Conservation (phyloP, 352 stramenopile species). For the Saprolegnia parasitica region DNA sequence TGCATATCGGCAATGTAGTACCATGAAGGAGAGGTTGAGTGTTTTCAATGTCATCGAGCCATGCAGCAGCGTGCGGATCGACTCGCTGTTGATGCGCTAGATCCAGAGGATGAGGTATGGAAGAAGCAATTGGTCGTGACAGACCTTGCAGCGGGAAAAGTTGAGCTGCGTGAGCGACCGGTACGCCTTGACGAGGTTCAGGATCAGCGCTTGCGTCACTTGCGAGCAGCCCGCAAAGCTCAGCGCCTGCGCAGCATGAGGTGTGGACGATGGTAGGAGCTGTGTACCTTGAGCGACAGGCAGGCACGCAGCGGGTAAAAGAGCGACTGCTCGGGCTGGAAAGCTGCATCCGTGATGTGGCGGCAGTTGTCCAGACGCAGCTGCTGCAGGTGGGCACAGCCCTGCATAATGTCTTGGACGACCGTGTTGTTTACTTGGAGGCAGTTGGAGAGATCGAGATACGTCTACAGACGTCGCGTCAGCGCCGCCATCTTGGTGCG, state of each 20-base stretch:
- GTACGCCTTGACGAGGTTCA: conserved; percentile 76
- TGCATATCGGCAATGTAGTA: neutral
- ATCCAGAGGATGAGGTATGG: neutral
- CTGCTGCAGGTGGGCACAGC: conserved; percentile 66
- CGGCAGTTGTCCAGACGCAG: conserved; percentile 79
- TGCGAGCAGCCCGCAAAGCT: conserved; percentile 81
- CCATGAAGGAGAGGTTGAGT: conserved; percentile 81
- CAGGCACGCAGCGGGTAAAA: conserved; percentile 66
- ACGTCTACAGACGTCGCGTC: conserved; percentile 43
- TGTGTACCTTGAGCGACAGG: conserved; percentile 50
- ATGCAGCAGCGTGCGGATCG: conserved; percentile 58
- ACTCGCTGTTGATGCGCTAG: conserved; percentile 69
- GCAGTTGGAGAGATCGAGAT: conserved; percentile 78
- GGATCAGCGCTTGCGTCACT: conserved; percentile 64
- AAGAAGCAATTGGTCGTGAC: conserved; percentile 17
- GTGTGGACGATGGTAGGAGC: neutral
- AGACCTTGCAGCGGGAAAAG: conserved; percentile 75
- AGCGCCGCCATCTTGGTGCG: neutral
- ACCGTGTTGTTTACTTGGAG: conserved; percentile 85
- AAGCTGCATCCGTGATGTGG: conserved; percentile 83
- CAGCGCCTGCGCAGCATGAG: conserved; percentile 35
- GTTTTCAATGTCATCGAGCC: conserved; percentile 54
- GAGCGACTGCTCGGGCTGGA: conserved; percentile 75
- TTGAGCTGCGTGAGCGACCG: conserved; percentile 71
- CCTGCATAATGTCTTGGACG: conserved; percentile 71